Base-by-base conservation (phyloP, 2,329 filamentous ascomycete genomes). In the Talaromyces rugulosus region DNA sequence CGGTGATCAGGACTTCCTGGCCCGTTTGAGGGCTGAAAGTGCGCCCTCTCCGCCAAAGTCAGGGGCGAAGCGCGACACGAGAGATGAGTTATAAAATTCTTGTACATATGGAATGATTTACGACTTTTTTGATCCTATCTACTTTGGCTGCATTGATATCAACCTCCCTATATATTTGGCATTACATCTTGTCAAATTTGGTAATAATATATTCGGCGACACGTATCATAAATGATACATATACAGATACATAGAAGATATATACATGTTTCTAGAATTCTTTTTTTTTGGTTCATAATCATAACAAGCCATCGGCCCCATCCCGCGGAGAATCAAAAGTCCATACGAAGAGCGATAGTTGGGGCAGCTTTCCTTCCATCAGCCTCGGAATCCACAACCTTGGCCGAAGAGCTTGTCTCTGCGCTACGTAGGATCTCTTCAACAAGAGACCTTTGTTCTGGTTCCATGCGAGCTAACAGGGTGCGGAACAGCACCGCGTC, bases 301-400 rank as follows among this genome's bases (percentile, higher is more conserved):
- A 33, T 31, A 31, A 16, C 11, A 16, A 53, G 27, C n/a, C 18
- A 30, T 53, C 27, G 31, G 11, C 44, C 6, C 12, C 12, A 31
- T 30, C 50, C 11, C 11, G 27, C 50, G 8, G 27, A 23, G 0
- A 9, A 31, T 31, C 14, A 91, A 83, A 99, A 98, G 75, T 96
- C 84, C 90, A 98, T 96, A 83, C 96, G 95, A 72, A 99, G 77
- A 59, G 92, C 92, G 82, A 99, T 99, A 65, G 82, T 95, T 12
- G 95, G 95, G 75, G 82, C 80, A 51, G 75, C 79, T 56, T 80
- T 78, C 55, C 79, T 78, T 55, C 55, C 62, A n/a, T 61, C 55
- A 56, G 86, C 86, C 31, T 79, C 83, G 62, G 81, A 78, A 62
- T 78, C 81, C 57, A 76, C 77, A 51, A 69, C 74, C 78, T 66